Conservation (phyloP, 805 yeast species). For the Limtongozyma cylindracea region DNA sequence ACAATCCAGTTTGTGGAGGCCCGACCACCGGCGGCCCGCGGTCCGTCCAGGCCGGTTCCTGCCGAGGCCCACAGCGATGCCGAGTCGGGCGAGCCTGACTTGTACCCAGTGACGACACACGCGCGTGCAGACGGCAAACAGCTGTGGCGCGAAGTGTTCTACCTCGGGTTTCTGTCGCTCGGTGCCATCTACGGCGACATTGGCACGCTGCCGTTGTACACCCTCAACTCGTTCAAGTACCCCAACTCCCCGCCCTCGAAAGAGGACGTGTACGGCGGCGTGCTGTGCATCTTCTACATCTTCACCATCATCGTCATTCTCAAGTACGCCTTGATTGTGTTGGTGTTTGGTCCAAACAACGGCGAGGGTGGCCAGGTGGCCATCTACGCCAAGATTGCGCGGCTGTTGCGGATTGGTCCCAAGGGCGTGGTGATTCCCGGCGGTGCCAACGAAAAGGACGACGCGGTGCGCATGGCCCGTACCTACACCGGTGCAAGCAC, state of each 20-base stretch:
- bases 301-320: slow-evolving; percentile 24
- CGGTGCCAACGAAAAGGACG: slow-evolving; percentile 7
- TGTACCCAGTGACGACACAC: too few relatives aligned
- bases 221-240: slow-evolving; percentile 10
- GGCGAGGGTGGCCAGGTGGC: slow-evolving; percentile 46
- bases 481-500: slow-evolving; percentile 11
- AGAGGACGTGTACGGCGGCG: slow-evolving; percentile 20
- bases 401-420: slow-evolving; percentile 19
- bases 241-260: slow-evolving; percentile 8
- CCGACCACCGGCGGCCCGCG: too few relatives aligned
- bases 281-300: slow-evolving; percentile 26
- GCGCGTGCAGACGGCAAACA: too few relatives aligned
- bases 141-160: slow-evolving; percentile 5
- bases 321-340: slow-evolving; percentile 23
- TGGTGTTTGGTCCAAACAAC: slow-evolving; percentile 23
- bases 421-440: slow-evolving; percentile 18
- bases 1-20: too few relatives aligned
- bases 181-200: slow-evolving; percentile 45
- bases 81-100: too few relatives aligned
- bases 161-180: slow-evolving; percentile 16
- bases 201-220: slow-evolving; percentile 36
- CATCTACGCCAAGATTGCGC: slow-evolving; percentile 30
- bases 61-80: too few relatives aligned
- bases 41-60: too few relatives aligned
- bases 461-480: slow-evolving; percentile 8